A percentile compares a stretch with the other conserved stretches of the same genome.
Conservation (phyloP, 768 basidiomycete genomes). For the Lyophyllum atratum region DNA sequence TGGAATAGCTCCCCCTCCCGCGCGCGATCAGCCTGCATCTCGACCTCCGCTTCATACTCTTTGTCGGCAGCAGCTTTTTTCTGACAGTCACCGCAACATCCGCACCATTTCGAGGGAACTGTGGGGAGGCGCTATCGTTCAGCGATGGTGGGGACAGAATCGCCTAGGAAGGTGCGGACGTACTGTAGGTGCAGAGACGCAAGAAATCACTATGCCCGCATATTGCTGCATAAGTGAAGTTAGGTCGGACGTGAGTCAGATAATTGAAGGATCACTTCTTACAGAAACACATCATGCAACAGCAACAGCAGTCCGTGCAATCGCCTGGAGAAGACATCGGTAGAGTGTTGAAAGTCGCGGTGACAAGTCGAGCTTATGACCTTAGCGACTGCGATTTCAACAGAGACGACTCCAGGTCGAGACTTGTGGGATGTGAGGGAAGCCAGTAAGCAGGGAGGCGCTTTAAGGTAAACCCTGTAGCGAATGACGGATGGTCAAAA, state of each 20-base stretch:
- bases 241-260: neutral
- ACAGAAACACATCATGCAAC: slow-evolving; percentile 15
- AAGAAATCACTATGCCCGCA: slow-evolving; percentile 8
- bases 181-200: slow-evolving; percentile 13
- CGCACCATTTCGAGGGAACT: slow-evolving; percentile 19
- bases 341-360: neutral
- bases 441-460: too few relatives aligned
- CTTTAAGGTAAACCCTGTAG: too few relatives aligned
- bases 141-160: neutral
- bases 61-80: neutral
- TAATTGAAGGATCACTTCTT: neutral
- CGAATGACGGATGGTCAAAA: too few relatives aligned
- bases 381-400: neutral
- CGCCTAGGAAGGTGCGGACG: neutral
- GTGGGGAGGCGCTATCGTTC: neutral
- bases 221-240: slow-evolving; percentile 1
- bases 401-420: neutral
- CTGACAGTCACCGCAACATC: neutral
- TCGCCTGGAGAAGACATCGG: slow-evolving; percentile 7
- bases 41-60: neutral
- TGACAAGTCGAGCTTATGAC: neutral
- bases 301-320: slow-evolving; percentile 5
- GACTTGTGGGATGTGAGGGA: neutral
- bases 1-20: slow-evolving; percentile 15
- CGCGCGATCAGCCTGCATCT: neutral